A percentile compares a stretch with the other conserved stretches of the same genome.
Evolutionary conservation across 306 rosid genomes (phyloP).

Genomic region (Cucurbita pepo): DNA sequence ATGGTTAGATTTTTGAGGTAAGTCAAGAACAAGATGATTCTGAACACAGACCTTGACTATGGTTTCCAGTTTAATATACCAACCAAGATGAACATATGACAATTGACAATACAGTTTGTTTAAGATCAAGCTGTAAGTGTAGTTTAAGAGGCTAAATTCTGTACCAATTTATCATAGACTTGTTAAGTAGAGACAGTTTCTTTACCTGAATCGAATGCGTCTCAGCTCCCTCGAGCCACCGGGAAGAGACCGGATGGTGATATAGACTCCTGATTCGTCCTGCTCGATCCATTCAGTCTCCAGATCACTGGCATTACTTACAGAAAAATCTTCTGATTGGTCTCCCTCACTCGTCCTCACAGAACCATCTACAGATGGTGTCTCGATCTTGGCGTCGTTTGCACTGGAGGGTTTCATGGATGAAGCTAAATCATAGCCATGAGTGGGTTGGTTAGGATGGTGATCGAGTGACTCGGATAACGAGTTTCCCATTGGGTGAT

Average conservation of each 20-base stretch:
- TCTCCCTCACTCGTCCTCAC: constrained; percentile 81
- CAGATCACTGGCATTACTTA: constrained; percentile 92
- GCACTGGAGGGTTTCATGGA: constrained; percentile 54
- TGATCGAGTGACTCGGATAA: constrained; percentile 77
- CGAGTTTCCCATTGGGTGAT: constrained; percentile 47
- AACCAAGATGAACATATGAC: neutral
- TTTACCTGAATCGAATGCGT: constrained; percentile 85
- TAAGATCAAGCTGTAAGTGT: neutral
- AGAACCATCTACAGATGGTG: constrained; percentile 73
- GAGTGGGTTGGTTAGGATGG: constrained; percentile 36
- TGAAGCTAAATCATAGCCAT: constrained; percentile 43
- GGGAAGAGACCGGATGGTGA: constrained; percentile 71
- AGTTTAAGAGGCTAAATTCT: neutral
- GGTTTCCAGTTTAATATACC: neutral
- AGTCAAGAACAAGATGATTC: neutral
- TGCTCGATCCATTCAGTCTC: constrained; percentile 96
- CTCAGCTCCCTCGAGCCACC: constrained; percentile 80
- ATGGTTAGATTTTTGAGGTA: neutral
- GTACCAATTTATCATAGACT: neutral
- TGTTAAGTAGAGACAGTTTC: neutral
- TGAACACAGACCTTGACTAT: neutral
- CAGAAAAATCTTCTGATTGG: constrained; percentile 71
- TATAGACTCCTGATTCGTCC: constrained; percentile 95
- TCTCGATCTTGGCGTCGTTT: constrained; percentile 40
- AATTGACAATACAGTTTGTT: neutral